These are phyloP conservation scores for Hevea brasiliensis DNA, from an alignment of 345 rosid species.

Conservation along the genomic window DNA sequence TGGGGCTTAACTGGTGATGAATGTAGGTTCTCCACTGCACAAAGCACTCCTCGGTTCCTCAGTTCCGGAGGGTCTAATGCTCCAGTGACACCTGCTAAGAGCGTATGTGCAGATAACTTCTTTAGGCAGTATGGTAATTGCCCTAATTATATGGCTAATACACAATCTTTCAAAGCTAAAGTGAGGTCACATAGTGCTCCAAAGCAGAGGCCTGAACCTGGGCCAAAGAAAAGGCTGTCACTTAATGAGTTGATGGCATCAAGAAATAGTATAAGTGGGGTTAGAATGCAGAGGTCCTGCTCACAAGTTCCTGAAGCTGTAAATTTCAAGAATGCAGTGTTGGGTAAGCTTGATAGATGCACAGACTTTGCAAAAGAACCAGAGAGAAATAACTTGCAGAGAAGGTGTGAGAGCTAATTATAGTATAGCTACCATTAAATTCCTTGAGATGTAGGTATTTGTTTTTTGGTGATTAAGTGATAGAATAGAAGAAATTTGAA, in stretches of 20 bases:
- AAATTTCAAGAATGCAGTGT: constrained; percentile 63
- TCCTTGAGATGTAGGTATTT: too few species aligned
- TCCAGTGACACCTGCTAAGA: constrained; percentile 65
- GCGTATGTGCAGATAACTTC: constrained; percentile 55
- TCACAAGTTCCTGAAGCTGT: constrained; percentile 31
- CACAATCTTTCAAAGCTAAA: constrained; percentile 74
- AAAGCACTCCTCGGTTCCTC: constrained; percentile 29
- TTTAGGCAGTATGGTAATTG: constrained; percentile 42
- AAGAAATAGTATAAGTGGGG: constrained; percentile 31
- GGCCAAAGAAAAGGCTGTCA: constrained; percentile 21
- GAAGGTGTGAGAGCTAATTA: neutral
- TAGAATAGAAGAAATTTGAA: too few species aligned
- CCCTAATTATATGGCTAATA: constrained; percentile 86
- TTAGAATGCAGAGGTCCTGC: constrained; percentile 29
- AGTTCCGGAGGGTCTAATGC: constrained; percentile 18
- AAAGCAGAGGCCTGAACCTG: constrained; percentile 67
- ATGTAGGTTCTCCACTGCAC: constrained; percentile 23
- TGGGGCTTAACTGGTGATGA: constrained; percentile 30
- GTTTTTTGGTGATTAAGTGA: too few species aligned
- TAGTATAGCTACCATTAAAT: too few species aligned
- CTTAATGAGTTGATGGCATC: constrained; percentile 31
- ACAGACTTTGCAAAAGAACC: constrained; percentile 35
- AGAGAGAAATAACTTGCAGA: constrained; percentile 24
- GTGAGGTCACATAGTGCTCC: constrained; percentile 89
- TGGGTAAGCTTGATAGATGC: constrained; percentile 50